Evolutionary conservation across 768 basidiomycete genomes (phyloP), one percentile per base, ranked within the genome.

Genomic region (Plicaturopsis crispa): DNA sequence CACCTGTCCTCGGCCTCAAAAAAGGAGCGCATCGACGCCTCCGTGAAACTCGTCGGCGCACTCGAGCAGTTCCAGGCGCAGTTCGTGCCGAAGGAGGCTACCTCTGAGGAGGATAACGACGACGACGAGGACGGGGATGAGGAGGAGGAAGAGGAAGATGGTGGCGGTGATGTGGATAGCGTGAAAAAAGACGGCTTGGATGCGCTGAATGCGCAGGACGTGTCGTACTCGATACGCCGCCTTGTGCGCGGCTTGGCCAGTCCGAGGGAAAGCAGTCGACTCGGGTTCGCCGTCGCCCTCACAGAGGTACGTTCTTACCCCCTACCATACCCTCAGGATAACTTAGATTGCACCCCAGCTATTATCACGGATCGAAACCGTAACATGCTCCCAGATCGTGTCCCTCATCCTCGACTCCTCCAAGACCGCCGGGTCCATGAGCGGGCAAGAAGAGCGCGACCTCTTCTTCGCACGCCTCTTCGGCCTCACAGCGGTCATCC

Each of bases 211-310:
- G 84, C 88, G 3, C 84, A 82, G 45, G 94, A 99, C 65, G 88
- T 96, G 1, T 75, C 86, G 5, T 99, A 99, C 56, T 87, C 93
- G 4, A 79, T 98, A 51, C 76, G 87, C 36, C 60, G 94, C 12
- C 72, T 99, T 24, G 65, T 94, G 13, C 72, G 91, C 30, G 94
- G 94, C 10, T 68, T 99, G 21, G 89, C 86, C 0, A 93, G 89
- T 57, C 85, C 91, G 1, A 70, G 92, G 50, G 93, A 99, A 56
- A 89, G 88, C 57, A 94, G 91, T 59, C 65, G 94, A 47, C 65
- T 97, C 24, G 94, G 94, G 13, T 99, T 97, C 55, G 90, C 92
- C 6, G 94, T 99, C 31, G 91, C 92, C 22, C 66, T 99, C 48
- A 91, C 94, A 0, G 93, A 96, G 71, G 93, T 94, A 52, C 48